Conservation (phyloP, 2,329 filamentous ascomycete genomes). For the Penicillium occitanis region DNA sequence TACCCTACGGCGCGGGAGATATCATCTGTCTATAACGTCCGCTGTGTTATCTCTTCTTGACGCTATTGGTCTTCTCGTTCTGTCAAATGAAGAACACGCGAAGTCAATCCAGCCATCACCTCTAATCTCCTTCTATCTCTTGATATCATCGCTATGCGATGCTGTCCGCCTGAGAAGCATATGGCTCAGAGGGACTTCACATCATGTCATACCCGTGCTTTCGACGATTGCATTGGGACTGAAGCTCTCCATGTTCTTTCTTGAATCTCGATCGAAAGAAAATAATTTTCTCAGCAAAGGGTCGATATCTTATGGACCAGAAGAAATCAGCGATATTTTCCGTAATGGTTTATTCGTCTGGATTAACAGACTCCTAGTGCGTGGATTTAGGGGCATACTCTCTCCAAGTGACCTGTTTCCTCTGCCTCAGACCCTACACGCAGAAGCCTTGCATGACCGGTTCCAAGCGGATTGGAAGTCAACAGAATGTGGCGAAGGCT, state of each 20-base stretch:
- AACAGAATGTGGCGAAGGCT: neutral
- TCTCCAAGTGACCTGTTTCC: neutral
- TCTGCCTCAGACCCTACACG: neutral
- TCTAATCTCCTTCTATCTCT: neutral
- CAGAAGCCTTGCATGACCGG: neutral
- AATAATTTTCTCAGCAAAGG: neutral
- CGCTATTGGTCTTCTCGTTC: neutral
- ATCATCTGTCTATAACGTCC: neutral
- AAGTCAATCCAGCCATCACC: neutral
- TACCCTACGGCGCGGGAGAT: neutral
- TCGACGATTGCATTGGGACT: neutral
- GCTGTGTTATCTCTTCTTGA: neutral
- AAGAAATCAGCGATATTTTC: neutral
- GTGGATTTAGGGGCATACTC: neutral
- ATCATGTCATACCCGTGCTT: neutral
- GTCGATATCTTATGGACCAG: neutral
- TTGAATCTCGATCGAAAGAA: neutral
- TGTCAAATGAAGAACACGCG: neutral
- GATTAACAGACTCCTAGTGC: neutral
- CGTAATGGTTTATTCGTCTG: neutral
- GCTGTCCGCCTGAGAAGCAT: neutral
- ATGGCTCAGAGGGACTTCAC: neutral
- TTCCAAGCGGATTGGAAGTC: neutral
- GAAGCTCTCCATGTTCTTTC: neutral
- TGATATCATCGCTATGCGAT: neutral